Evolutionary conservation across 2,329 filamentous ascomycete species (phyloP).

Genomic region (Incumbomyces delicatus): DNA sequence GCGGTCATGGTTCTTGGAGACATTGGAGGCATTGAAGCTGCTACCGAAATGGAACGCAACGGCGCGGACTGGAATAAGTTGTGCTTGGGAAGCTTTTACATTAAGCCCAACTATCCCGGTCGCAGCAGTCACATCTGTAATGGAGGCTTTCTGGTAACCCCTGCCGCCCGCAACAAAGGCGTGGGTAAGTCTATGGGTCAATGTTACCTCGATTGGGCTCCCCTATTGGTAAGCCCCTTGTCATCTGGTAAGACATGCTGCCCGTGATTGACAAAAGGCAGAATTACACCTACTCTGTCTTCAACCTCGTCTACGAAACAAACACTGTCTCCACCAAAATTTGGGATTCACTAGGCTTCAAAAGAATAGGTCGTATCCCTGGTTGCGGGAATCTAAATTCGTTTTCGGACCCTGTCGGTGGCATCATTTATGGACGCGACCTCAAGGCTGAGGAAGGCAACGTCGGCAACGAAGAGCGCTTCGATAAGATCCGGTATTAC

Average conservation of each 20-base stretch:
- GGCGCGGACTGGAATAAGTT: constrained; percentile 66
- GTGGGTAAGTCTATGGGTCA: constrained; percentile 69
- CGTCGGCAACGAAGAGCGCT: constrained; percentile 85
- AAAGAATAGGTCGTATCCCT: constrained; percentile 77
- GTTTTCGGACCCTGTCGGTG: constrained; percentile 60
- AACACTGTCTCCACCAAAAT: constrained; percentile 83
- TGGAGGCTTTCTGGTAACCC: constrained; percentile 64
- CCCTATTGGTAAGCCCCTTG: constrained; percentile 42
- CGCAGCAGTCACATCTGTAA: constrained; percentile 82
- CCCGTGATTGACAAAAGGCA: constrained; percentile 24
- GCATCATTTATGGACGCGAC: constrained; percentile 66
- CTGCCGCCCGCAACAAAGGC: constrained; percentile 61
- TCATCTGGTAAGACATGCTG: constrained; percentile 2
- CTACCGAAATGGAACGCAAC: constrained; percentile 38
- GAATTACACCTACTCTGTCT: constrained; percentile 86
- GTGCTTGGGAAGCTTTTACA: constrained; percentile 84
- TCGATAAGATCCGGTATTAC: constrained; percentile 98
- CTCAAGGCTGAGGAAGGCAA: constrained; percentile 60
- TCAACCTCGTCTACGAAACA: constrained; percentile 90
- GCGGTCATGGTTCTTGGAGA: constrained; percentile 79
- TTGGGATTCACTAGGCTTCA: constrained; percentile 87
- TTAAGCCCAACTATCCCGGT: constrained; percentile 88
- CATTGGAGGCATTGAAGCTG: constrained; percentile 53
- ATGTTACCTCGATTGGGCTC: constrained; percentile 67
- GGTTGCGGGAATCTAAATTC: constrained; percentile 60